Base-by-base conservation (phyloP, 306 rosid species). In the Quercus ilex region DNA sequence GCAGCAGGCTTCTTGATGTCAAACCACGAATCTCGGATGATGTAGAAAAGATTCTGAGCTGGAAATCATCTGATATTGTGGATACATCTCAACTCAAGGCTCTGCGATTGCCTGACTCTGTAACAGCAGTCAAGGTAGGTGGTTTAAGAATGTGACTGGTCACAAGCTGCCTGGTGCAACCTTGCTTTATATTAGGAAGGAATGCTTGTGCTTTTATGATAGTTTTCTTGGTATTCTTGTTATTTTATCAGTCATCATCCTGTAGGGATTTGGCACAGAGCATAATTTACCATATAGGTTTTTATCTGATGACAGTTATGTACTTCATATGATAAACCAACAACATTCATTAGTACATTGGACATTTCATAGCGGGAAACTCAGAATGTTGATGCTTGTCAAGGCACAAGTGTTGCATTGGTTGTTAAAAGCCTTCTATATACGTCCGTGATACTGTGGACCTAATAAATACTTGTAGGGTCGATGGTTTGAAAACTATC, bases 1-100 rank as follows among this genome's bases (percentile, higher is more conserved):
- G 59, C 73, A 85, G 76, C 81, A 81, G 88, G 83, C 83, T 81
- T 46, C 81, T 81, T 62, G 88, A 85, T 78, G 88, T 85, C 13
- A 85, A 85, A 67, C 88, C 88, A 43, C 83, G 88, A 46, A 82
- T 81, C 41, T 75, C 76, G 2, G 85, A 81, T 71, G 88, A 85
- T 13, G 31, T 31, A 75, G 88, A 81, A 59, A 85, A 81, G 73
- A 81, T 71, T 55, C 71, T 75, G 79, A 77, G 83, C 75, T 82
- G 88, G 85, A 85, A 85, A 74, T 71, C 67, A 49, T 82, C 81
- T 63, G 88, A 85, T 75, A 60, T 85, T 46, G 85, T 55, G 18
- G 88, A 85, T 51, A 70, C 88, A 14, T 64, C 88, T 71, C 85
- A 78, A 38, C 77, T 85, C 51, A 85, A 85, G 77, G 73, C 82